Evolutionary conservation across 768 basidiomycete genomes (phyloP), one percentile per base, ranked within the genome.

Genomic region (Rhizopogon sp.): DNA sequence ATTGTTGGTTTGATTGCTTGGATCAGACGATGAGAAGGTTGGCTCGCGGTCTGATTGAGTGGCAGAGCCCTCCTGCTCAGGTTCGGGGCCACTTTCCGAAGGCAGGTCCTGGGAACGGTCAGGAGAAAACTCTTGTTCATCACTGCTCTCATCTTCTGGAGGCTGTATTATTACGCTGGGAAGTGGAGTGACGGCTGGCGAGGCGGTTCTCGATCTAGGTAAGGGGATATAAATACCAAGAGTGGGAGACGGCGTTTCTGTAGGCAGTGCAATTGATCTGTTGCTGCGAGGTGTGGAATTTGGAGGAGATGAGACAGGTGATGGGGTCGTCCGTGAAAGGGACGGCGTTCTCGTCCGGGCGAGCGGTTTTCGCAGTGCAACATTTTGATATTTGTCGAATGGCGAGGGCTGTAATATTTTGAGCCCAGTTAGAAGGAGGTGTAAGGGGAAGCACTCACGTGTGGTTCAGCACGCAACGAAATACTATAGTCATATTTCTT

Each of bases 231-330:
- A 68, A 13, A 74, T 60, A 9, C 77, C 76, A n/a, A 77, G 70
- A 17, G 71, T 63, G 1, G 83, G 81, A 3, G 83, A 82, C 20
- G 66, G 73, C n/a, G 68, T 62, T 3, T 76, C 78, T 5, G 63
- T 66, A 39, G 73, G 67, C 40, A 77, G 57, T 6, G 59, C 63
- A 6, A 75, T 57, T 3, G 84, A 84, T 40, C 72, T 72, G 53
- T 70, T 77, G 55, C 83, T 85, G 11, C 74, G 76, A 22, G 86
- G 86, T 2, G 86, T 88, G 3, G 86, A 84, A 58, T 87, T 77
- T 1, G 80, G 67, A 0, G 84, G 78, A 5, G 84, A 86, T 10
- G 85, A 82, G 0, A 77, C 74, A 22, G 75, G 76, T 1, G 83
- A 84, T 35, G 82, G 78, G 0, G 79, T 76, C 1, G 84, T 86